Percentiles rank a stretch among this genome's conserved stretches.
Evolutionary conservation across 768 basidiomycete species (phyloP).

Genomic region (Paxillus rubicundulus): DNA sequence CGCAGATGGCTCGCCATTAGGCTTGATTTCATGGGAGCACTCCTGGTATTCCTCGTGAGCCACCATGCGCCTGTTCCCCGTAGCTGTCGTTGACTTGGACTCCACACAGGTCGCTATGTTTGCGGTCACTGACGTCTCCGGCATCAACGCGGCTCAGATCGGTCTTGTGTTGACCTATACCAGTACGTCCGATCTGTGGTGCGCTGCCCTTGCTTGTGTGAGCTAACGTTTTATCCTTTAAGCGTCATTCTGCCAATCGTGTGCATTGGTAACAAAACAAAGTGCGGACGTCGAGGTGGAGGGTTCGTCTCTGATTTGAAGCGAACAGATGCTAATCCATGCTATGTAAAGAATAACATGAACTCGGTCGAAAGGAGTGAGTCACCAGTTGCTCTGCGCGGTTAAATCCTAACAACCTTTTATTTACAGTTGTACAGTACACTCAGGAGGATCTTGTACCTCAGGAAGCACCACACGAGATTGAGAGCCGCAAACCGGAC

Average conservation of each 20-base stretch:
- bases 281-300: slow-evolving; percentile 62
- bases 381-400: background rate
- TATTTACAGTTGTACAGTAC: slow-evolving; percentile 50
- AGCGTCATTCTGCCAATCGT: slow-evolving; percentile 53
- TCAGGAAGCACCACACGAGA: slow-evolving; percentile 66
- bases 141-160: slow-evolving; percentile 63
- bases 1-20: slow-evolving; percentile 67
- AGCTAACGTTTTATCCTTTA: background rate
- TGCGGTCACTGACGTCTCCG: slow-evolving; percentile 52
- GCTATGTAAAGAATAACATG: slow-evolving; percentile 54
- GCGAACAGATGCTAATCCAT: background rate
- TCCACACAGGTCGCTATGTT: slow-evolving; percentile 57
- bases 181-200: slow-evolving; percentile 33
- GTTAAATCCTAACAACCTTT: background rate
- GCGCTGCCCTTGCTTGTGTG: background rate
- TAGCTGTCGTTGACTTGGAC: background rate
- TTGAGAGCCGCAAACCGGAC: slow-evolving; percentile 52
- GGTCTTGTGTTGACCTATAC: slow-evolving; percentile 72
- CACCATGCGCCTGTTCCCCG: background rate
- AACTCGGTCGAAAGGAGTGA: slow-evolving; percentile 61
- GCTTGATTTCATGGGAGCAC: slow-evolving; percentile 65
- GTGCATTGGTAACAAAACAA: slow-evolving; percentile 54
- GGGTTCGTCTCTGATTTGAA: slow-evolving; percentile 1
- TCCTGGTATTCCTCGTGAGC: slow-evolving; percentile 53
- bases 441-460: slow-evolving; percentile 47